Percentiles rank a stretch among this genome's conserved stretches.
Conservation (phyloP, 495 filamentous ascomycete genomes). For the Parathielavia appendiculata region DNA sequence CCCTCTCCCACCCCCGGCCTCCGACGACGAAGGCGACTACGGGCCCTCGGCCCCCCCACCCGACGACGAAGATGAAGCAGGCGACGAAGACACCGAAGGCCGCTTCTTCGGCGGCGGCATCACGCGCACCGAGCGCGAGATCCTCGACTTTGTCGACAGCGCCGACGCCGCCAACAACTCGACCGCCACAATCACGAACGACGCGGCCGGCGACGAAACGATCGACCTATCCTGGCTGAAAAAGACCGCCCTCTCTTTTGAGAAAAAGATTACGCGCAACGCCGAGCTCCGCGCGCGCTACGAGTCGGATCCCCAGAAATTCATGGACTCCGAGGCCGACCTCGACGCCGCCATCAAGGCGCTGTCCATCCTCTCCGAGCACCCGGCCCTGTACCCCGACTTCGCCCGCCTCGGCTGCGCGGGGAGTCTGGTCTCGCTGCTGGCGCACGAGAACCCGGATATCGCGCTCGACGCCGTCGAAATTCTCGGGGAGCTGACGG, state of each 20-base stretch:
- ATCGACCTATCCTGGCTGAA: slow-evolving; percentile 82
- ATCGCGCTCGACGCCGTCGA: slow-evolving; percentile 91
- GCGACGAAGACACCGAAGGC: slow-evolving; percentile 81
- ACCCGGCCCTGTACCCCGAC: slow-evolving; percentile 77
- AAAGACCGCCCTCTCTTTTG: slow-evolving; percentile 76
- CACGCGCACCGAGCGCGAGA: slow-evolving; percentile 69
- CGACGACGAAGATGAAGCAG: slow-evolving; percentile 56
- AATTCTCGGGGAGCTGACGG: slow-evolving; percentile 86
- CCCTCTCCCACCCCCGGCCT: slow-evolving; percentile 33
- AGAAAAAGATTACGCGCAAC: slow-evolving; percentile 87
- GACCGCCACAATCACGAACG: slow-evolving; percentile 28
- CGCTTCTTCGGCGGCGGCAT: slow-evolving; percentile 95
- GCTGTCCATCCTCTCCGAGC: slow-evolving; percentile 82
- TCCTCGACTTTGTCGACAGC: slow-evolving; percentile 80
- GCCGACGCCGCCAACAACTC: slow-evolving; percentile 46
- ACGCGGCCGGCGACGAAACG: slow-evolving; percentile 58
- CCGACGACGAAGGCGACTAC: slow-evolving; percentile 21
- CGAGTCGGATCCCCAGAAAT: slow-evolving; percentile 79
- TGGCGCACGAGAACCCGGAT: slow-evolving; percentile 95
- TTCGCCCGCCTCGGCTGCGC: slow-evolving; percentile 77
- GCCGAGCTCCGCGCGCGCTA: slow-evolving; percentile 86
- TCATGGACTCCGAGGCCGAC: slow-evolving; percentile 71
- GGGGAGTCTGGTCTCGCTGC: slow-evolving; percentile 66
- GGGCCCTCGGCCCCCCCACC: slow-evolving; percentile 27
- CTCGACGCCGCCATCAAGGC: slow-evolving; percentile 84